Evolutionary conservation across 129 eudicot species (phyloP), one percentile per base, ranked within the genome.

Genomic region (Saposhnikovia divaricata): DNA sequence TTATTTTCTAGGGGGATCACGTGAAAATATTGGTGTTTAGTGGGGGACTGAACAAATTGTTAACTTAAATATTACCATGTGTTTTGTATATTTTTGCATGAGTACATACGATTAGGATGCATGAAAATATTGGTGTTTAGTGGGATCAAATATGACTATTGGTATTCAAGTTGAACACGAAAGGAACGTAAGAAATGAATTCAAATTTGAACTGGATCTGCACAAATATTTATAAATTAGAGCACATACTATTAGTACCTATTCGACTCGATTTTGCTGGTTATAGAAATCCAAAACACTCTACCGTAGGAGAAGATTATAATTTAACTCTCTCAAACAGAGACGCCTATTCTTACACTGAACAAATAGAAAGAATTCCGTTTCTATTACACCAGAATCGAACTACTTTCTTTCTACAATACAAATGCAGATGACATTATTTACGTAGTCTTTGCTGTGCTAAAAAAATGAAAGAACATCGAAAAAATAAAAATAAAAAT

Each of bases 241-340:
- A 46, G 50, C 15, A 1, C 12, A 9, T 6, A 44, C 13, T 44
- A 44, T 44, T 44, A 44, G 12, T 0, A 9, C 47, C 47, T 6
- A 9, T 44, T 44, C 47, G 12, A 44, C 47, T 44, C 12, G 13
- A 44, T 44, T 44, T 44, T 9, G 11, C 13, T 31, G 69, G 44
- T 79, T 31, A 23, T 9, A 81, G 28, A 69, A 77, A 14, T 65
- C 28, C 71, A 15, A 70, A 68, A 75, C 42, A 86, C 87, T 83
- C 89, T 87, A 44, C 83, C 79, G 84, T 74, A 50, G 16, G 38
- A 77, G 83, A 84, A 81, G 65, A 53, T 43, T 78, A 55, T 68
- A 66, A 5, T 66, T 31, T 12, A 15, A 31, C 79, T 25, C 70
- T 74, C 85, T 84, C 85, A 82, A 77, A 85, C 85, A 74, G 90